Base-by-base conservation (phyloP, 306 rosid genomes). In the Geum urbanum region DNA sequence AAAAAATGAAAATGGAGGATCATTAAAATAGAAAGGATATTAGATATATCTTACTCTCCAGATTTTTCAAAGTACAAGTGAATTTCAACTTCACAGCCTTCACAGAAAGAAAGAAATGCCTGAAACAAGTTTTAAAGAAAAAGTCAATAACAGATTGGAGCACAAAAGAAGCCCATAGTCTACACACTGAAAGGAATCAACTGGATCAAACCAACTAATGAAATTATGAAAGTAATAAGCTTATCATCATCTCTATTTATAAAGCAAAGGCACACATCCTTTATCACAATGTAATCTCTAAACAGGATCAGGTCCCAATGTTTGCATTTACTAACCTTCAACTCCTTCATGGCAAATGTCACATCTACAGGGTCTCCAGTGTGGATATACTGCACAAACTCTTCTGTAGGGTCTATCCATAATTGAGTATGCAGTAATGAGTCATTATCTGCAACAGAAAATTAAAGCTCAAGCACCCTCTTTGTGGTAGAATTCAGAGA, bases 71-170 rank as follows among this genome's bases (percentile, higher is more conserved):
- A 94, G 75, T 83, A 80, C 54, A 94, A 81, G 73, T 90, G 92
- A 60, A 94, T 80, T 71, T 94, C 98, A 67, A 88, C 83, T 90
- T 90, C 98, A 84, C 97, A 90, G 80, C 88, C 87, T 82, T 94
- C 97, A 7, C 96, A 94, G 70, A 94, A 88, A 41, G 96, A 87
- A 78, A 94, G 91, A 86, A 94, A 94, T 46, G 98, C 97, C 98
- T 90, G 95, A 74, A 82, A 76, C 69, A 74, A 72, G 57, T 39
- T 55, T 58, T 51, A 51, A 51, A 13, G 72, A 65, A 50, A 14
- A 43, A 69, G 13, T 12, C 39, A 35, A 81, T 45, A 4, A 70
- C 0, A 71, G 14, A 20, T 46, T 61, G 58, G 52, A 61, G 49
- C 15, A 18, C 10, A 32, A 20, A 9, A 24, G 16, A 8, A 39